Percentiles rank a stretch among this genome's conserved stretches.
These are phyloP conservation scores for Backusella sp. DNA, from an alignment of 192 early-diverging fungal species.

Conservation along the genomic window DNA sequence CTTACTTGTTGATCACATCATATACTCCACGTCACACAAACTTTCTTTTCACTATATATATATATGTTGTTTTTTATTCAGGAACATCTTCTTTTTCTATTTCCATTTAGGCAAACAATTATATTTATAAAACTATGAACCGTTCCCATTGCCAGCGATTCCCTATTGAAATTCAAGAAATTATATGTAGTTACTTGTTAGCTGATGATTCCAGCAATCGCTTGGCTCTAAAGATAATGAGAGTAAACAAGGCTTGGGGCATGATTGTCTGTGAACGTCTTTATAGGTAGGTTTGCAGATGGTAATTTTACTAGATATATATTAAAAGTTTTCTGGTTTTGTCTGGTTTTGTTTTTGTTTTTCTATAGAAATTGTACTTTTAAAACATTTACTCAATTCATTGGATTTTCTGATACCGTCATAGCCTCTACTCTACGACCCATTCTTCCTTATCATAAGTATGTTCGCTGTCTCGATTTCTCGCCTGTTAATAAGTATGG, in stretches of 20 bases:
- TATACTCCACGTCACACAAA: neutral
- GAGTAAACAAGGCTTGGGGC: neutral
- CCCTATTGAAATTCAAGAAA: constrained; percentile 7
- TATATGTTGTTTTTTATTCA: neutral
- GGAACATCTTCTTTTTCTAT: neutral
- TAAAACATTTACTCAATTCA: neutral
- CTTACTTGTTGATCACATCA: constrained; percentile 1
- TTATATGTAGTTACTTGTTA: neutral
- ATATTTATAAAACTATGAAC: neutral
- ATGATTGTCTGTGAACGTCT: neutral
- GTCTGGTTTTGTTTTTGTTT: neutral
- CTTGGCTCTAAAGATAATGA: neutral
- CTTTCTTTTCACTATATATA: neutral
- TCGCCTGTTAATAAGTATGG: constrained; percentile 6
- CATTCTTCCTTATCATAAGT: neutral
- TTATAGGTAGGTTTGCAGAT: neutral
- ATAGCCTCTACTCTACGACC: neutral
- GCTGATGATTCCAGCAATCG: neutral
- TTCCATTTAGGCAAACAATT: neutral
- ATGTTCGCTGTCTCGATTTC: neutral
- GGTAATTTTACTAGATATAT: neutral
- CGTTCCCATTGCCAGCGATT: neutral
- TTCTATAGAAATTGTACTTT: neutral
- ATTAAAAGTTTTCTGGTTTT: neutral
- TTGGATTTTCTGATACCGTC: neutral